These are phyloP conservation scores for Solanum chilense DNA, from an alignment of 257 asterid species.

Conservation along the genomic window DNA sequence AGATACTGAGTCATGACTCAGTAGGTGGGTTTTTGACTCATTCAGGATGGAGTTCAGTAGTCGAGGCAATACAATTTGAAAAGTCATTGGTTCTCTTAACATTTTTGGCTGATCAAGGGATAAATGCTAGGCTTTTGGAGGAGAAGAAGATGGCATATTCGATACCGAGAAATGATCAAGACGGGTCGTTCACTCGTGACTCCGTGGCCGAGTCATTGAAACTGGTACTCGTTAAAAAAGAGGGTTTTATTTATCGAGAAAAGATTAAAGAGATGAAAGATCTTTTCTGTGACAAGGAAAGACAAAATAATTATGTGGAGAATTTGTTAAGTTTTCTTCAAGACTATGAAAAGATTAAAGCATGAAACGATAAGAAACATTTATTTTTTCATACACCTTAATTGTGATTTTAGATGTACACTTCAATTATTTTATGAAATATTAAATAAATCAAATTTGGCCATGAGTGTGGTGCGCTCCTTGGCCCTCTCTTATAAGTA, in stretches of 20 bases:
- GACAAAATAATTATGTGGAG: slow-evolving; percentile 4
- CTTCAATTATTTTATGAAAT: background rate
- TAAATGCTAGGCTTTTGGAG: slow-evolving; percentile 15
- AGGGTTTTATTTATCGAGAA: slow-evolving; percentile 1
- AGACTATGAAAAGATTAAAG: background rate
- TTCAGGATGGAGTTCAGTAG: slow-evolving; percentile 19
- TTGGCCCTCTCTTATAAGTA: no score
- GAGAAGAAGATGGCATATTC: slow-evolving; percentile 7
- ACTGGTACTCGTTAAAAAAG: background rate
- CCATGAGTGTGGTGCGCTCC: no score
- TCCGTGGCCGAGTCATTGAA: slow-evolving; percentile 7
- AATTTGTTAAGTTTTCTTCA: slow-evolving; percentile 2
- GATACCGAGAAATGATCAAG: slow-evolving; percentile 1
- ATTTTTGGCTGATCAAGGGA: slow-evolving; percentile 18
- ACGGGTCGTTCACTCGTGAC: slow-evolving; percentile 9
- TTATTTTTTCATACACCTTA: background rate
- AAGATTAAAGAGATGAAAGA: background rate
- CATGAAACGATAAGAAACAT: background rate
- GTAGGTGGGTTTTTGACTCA: slow-evolving; percentile 30
- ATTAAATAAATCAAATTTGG: no score
- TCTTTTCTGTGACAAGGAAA: background rate
- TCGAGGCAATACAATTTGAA: slow-evolving; percentile 12
- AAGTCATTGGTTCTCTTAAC: slow-evolving; percentile 15
- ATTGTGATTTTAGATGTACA: background rate
- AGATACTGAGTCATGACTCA: slow-evolving; percentile 20